Evolutionary conservation across 106 monocot species (phyloP), one percentile per base, ranked within the genome.

Genomic region (Xerophyta viscosa): DNA sequence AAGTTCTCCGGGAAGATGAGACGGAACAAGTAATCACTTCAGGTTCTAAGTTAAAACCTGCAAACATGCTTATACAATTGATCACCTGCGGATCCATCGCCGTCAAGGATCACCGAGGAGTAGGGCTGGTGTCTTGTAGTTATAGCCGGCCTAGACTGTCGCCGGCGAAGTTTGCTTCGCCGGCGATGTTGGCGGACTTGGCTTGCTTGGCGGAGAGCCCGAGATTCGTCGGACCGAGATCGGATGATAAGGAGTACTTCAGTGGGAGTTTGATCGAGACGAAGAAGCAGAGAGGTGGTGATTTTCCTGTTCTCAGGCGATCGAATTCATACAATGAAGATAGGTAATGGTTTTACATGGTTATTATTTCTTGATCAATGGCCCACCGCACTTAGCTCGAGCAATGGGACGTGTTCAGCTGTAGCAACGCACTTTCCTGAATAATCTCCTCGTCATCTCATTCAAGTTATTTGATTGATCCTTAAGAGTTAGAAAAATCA

Each of bases 201-300:
- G 66, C 77, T 28, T 53, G 63, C 50, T 21, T 77, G 7, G 58
- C 76, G 0, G 72, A 73, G 20, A 79, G 58, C 62, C 71, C 75
- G 13, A 80, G 59, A 49, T 25, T 69, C 13, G 48, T 80, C 20
- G 66, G 69, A 2, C 53, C 70, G 53, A 67, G 67, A 50, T n/a
- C 73, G 37, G 80, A 86, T 56, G 80, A 86, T 17, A 80, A 86
- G 57, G 85, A 86, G 43, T 86, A 77, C 43, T 86, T 80, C 18
- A 86, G 85, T 52, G 85, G 80, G 59, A 86, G 86, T 72, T 70
- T 86, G 63, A 70, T 86, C 24, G 86, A 80, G 47, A 80, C 76
- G 24, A 86, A 86, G 36, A 76, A 59, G 62, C 66, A 73, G 30
- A 78, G 39, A 39, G 79, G 48, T 20, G 70, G 69, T 47, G 52